These are phyloP conservation scores for Punica granatum DNA, from an alignment of 345 rosid genomes.

Conservation along the genomic window DNA sequence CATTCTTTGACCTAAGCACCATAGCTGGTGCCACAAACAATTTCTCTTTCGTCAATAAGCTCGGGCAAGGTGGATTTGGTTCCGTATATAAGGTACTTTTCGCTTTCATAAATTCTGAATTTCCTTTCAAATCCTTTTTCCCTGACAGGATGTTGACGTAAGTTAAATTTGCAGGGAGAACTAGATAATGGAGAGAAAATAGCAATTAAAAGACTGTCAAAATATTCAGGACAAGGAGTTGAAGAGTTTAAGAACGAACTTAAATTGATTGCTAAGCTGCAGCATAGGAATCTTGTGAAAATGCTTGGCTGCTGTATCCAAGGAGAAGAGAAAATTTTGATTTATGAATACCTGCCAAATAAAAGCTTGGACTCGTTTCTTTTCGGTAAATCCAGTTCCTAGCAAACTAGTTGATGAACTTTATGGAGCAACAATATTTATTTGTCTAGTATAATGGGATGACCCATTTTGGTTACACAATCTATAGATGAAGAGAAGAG, in stretches of 20 bases:
- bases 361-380: conserved; percentile 32
- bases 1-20: conserved; percentile 12
- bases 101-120: background rate
- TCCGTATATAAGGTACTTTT: conserved; percentile 12
- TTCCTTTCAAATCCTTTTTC: background rate
- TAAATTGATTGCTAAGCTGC: conserved; percentile 25
- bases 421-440: too few species aligned
- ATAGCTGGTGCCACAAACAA: conserved; percentile 16
- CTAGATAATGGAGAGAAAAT: conserved; percentile 18
- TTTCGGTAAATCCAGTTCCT: too few species aligned
- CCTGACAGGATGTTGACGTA: background rate
- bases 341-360: conserved; percentile 35
- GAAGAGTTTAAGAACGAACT: conserved; percentile 35
- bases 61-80: conserved; percentile 26
- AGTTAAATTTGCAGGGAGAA: conserved; percentile 16
- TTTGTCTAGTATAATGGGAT: too few species aligned
- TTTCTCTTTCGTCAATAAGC: conserved; percentile 13
- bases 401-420: too few species aligned
- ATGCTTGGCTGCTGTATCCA: background rate
- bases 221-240: conserved; percentile 25
- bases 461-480: background rate
- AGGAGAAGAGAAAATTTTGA: conserved; percentile 15
- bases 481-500: background rate
- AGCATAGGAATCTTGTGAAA: conserved; percentile 28
- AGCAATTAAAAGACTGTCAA: conserved; percentile 29